Evolutionary conservation across 805 yeast species (phyloP).

Genomic region (Cyberlindnera mycetangii): DNA sequence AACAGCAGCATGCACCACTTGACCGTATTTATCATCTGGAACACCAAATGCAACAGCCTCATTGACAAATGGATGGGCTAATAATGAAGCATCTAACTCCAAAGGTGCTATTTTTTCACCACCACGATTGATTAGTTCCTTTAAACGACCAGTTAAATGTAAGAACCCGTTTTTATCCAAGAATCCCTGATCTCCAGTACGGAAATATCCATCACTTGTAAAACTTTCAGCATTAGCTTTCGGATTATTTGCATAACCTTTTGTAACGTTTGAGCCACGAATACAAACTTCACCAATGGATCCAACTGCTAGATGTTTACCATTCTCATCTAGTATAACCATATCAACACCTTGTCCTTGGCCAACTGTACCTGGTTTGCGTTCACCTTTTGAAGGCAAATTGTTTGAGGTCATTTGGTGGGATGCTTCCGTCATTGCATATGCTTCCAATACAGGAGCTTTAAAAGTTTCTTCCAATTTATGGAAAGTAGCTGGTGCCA

Average conservation of each 20-base stretch:
- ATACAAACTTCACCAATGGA: conserved; percentile 66
- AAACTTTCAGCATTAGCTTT: conserved; percentile 69
- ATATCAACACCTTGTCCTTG: conserved; percentile 68
- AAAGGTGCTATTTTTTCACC: conserved; percentile 78
- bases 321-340: conserved; percentile 50
- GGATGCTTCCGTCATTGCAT: conserved; percentile 81
- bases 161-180: conserved; percentile 58
- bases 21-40: conserved; percentile 66
- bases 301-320: conserved; percentile 47
- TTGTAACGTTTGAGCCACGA: conserved; percentile 65
- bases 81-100: conserved; percentile 60
- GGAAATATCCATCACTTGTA: conserved; percentile 55
- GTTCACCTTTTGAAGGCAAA: conserved; percentile 60
- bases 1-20: conserved; percentile 66
- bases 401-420: conserved; percentile 77
- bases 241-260: conserved; percentile 67
- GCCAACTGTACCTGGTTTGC: conserved; percentile 73
- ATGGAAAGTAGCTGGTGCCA: conserved; percentile 63
- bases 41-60: conserved; percentile 75
- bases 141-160: conserved; percentile 64
- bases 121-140: conserved; percentile 73
- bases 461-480: conserved; percentile 53
- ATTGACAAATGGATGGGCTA: conserved; percentile 57
- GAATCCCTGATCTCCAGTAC: conserved; percentile 78
- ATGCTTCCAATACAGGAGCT: conserved; percentile 73